Percentiles rank a stretch among this genome's conserved stretches.
Conservation (phyloP, 2,329 filamentous ascomycete species). For the Rosellinia necatrix region DNA sequence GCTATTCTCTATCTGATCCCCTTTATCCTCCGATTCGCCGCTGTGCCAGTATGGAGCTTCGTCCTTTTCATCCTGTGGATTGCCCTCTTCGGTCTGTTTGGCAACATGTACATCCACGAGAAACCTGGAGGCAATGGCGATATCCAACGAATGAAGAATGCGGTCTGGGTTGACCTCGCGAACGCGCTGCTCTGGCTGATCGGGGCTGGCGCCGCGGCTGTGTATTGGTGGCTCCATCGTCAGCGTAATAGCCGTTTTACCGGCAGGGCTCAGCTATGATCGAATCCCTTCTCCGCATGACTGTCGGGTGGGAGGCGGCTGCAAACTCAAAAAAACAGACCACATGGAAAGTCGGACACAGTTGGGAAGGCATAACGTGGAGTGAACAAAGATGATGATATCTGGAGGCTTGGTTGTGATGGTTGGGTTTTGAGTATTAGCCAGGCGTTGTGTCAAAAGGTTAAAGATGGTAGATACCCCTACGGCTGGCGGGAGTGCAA, state of each 20-base stretch:
- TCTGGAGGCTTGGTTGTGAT: background rate
- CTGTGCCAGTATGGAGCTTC: conserved; percentile 70
- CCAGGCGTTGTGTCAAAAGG: too few species aligned
- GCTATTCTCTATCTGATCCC: conserved; percentile 69
- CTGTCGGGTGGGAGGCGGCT: too few species aligned
- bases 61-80: conserved; percentile 80
- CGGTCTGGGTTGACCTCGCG: conserved; percentile 80
- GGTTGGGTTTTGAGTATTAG: background rate
- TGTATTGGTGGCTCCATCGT: conserved; percentile 64
- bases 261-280: conserved; percentile 57
- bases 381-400: background rate
- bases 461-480: too few species aligned
- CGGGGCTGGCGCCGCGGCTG: conserved; percentile 58
- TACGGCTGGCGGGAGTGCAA: too few species aligned
- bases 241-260: conserved; percentile 61
- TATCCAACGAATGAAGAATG: conserved; percentile 79
- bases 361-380: background rate
- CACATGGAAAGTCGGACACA: background rate
- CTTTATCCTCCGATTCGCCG: conserved; percentile 57
- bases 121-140: conserved; percentile 65
- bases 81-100: conserved; percentile 82
- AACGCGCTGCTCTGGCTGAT: conserved; percentile 78
- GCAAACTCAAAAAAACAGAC: too few species aligned
- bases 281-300: too few species aligned
- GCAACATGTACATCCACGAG: conserved; percentile 75